Percentiles rank a stretch among this genome's conserved stretches.
Conservation (phyloP, 768 basidiomycete species). For the Xanthoconium stramineum region DNA sequence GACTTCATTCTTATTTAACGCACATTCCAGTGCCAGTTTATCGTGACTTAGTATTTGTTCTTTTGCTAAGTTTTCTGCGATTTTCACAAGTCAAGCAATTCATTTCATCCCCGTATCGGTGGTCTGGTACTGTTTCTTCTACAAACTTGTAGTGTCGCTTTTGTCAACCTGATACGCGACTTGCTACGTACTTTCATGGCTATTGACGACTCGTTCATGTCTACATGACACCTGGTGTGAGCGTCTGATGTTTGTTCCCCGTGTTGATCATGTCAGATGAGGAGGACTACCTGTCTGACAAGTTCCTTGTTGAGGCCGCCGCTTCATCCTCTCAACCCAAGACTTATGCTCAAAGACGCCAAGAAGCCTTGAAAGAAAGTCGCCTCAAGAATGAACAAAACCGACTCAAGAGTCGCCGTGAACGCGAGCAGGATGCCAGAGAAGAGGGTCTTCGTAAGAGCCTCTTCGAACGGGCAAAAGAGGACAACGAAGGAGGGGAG, state of each 20-base stretch:
- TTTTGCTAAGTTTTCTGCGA: conserved; percentile 37
- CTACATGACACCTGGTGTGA: neutral
- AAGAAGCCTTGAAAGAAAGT: conserved; percentile 56
- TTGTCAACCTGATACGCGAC: conserved; percentile 24
- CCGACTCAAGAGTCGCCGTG: conserved; percentile 53
- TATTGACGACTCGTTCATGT: conserved; percentile 28
- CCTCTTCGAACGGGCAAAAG: conserved; percentile 74
- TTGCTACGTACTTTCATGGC: conserved; percentile 28
- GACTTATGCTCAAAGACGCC: conserved; percentile 71
- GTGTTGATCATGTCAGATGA: conserved; percentile 55
- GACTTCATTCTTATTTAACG: conserved; percentile 28
- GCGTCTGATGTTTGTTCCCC: conserved; percentile 22
- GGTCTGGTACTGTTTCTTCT: conserved; percentile 49
- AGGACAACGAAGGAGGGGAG: conserved; percentile 44
- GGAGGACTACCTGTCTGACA: conserved; percentile 88
- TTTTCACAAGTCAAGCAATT: conserved; percentile 34
- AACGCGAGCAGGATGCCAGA: conserved; percentile 71
- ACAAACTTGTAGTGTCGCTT: conserved; percentile 31
- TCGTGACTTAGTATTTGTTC: conserved; percentile 34
- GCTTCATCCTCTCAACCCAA: conserved; percentile 40
- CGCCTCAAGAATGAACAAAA: conserved; percentile 67
- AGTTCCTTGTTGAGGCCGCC: conserved; percentile 57
- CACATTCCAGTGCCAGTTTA: conserved; percentile 23
- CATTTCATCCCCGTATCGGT: conserved; percentile 20
- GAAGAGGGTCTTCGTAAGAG: conserved; percentile 78